A percentile compares a stretch with the other conserved stretches of the same genome.
Evolutionary conservation across 2,329 filamentous ascomycete genomes (phyloP).

Genomic region (Hyphodiscus sp.): DNA sequence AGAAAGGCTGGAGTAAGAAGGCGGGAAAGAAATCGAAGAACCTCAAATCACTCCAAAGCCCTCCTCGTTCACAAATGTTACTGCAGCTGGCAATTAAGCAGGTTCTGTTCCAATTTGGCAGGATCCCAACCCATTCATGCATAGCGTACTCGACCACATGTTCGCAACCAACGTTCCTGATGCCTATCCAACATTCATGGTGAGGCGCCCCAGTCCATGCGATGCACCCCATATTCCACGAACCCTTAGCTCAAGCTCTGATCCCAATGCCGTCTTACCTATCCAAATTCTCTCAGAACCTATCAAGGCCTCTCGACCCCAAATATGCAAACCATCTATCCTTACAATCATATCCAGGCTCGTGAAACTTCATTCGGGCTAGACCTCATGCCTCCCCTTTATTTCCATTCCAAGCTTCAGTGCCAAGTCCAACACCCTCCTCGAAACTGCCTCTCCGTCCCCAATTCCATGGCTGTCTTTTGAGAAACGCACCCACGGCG

Average conservation of each 20-base stretch:
- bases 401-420: constrained; percentile 16
- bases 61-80: no score
- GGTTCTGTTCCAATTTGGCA: neutral
- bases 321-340: neutral
- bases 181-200: neutral
- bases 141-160: neutral
- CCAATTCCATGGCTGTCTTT: constrained; percentile 86
- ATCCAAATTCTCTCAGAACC: neutral
- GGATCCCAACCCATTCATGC: neutral
- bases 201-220: neutral
- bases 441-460: constrained; percentile 65
- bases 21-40: no score
- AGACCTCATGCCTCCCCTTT: neutral
- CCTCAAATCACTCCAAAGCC: no score
- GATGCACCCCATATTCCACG: neutral
- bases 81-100: no score
- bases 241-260: neutral
- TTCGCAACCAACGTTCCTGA: neutral
- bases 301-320: neutral
- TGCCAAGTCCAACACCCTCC: constrained; percentile 18
- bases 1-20: no score
- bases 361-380: neutral
- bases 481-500: constrained; percentile 88
- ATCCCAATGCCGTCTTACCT: neutral
- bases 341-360: neutral